Evolutionary conservation across 2,329 filamentous ascomycete genomes (phyloP).

Genomic region (Furcasterigmium sp.): DNA sequence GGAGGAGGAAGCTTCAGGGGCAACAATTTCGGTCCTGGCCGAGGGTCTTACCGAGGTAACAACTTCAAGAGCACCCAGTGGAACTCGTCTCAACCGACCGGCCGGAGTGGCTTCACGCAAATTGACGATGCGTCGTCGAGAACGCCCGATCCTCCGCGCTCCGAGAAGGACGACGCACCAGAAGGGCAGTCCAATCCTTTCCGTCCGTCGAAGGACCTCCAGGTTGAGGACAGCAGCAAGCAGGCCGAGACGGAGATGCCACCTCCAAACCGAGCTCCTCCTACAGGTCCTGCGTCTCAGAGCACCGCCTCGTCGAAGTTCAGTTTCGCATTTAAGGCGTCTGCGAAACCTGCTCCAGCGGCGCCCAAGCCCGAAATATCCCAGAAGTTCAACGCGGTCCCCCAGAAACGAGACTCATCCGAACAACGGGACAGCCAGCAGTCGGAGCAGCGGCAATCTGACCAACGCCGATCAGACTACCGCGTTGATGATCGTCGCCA

Average conservation of each 20-base stretch:
- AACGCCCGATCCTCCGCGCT: not conserved
- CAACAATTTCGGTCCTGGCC: conserved; percentile 45
- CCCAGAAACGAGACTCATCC: conserved; percentile 36
- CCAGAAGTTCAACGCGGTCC: conserved; percentile 61
- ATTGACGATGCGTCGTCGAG: conserved; percentile 22
- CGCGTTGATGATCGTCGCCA: conserved; percentile 2
- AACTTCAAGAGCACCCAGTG: conserved; percentile 67
- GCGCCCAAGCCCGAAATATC: conserved; percentile 62
- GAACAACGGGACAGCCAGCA: conserved; percentile 24
- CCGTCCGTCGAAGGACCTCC: conserved; percentile 58
- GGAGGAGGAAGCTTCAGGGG: conserved; percentile 50
- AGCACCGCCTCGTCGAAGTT: conserved; percentile 61
- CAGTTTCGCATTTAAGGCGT: conserved; percentile 86
- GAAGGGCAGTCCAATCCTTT: conserved; percentile 55
- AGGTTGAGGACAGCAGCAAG: conserved; percentile 54
- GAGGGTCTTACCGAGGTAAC: conserved; percentile 50
- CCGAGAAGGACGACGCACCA: conserved; percentile 29
- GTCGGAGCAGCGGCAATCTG: not conserved
- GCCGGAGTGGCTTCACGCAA: conserved; percentile 31
- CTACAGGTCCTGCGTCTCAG: conserved; percentile 47
- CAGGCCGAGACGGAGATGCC: conserved; percentile 45
- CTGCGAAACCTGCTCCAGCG: conserved; percentile 52
- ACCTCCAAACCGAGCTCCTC: conserved; percentile 47
- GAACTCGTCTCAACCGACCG: conserved; percentile 47
- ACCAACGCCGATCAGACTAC: not conserved